Base-by-base conservation (phyloP, 768 basidiomycete species). In the Tricholoma bakamatsutake region DNA sequence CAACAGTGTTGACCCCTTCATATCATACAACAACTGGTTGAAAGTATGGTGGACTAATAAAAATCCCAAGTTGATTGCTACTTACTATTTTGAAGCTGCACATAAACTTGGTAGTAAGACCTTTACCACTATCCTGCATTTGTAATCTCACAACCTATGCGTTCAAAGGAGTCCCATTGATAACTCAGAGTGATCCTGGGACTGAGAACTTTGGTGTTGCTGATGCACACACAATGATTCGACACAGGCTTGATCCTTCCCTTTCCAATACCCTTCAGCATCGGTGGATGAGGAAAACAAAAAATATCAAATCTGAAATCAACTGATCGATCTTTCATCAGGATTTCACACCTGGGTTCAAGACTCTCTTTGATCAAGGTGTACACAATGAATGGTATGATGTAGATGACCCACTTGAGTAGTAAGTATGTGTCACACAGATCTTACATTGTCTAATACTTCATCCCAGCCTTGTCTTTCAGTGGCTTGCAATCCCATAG, bases 241-340 rank as follows among this genome's bases (percentile, higher is more conserved):
- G 67, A 0, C 74, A 73, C 8, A 31, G 17, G 7, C 65, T 68
- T 11, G 73, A 78, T 43, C 67, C 71, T 0, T 28, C 0, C 55
- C 51, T 77, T 0, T 0, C 6, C 0, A 71, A 63, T 0, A 72
- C 69, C 57, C 52, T 75, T 0, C 76, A 77, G 39, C 74, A 79
- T 54, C 57, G n/a, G 0, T 79, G 69, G 62, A 72, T 68, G 65
- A 57, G 57, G 0, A 46, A 55, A 2, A 67, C 71, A 27, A 66
- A 65, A 2, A 77, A 79, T 57, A 62, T 76, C 13, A 71, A 68
- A 57, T 68, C 72, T 0, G 72, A 79, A 49, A 71, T 73, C 3
- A 57, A 56, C 0, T 79, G 77, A 76, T 71, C 71, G 0, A 60
- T 67, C 6, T 48, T 76, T 0, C 64, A 67, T 0, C 54, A 62